These are phyloP conservation scores for Meyerozyma sp. DNA, from an alignment of 1,139 yeast species.

Conservation along the genomic window DNA sequence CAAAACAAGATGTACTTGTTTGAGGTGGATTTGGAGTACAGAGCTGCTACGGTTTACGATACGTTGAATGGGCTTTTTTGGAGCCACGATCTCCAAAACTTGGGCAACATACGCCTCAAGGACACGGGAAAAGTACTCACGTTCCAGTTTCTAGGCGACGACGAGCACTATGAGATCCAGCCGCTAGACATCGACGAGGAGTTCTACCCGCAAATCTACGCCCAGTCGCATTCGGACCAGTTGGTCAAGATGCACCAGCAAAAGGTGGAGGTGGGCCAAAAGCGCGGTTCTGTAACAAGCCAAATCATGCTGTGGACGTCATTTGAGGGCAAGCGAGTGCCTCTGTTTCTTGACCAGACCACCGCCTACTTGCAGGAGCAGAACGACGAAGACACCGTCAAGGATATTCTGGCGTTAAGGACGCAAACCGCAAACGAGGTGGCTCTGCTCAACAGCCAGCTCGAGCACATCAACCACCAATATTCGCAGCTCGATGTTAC, in stretches of 20 bases:
- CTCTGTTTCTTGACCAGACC: conserved; percentile 18
- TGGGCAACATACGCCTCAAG: conserved; percentile 26
- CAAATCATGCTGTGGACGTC: conserved; percentile 25
- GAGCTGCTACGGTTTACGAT: conserved; percentile 23
- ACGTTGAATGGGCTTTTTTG: conserved; percentile 35
- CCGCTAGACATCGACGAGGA: conserved; percentile 22
- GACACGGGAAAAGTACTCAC: conserved; percentile 29
- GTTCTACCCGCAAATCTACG: conserved; percentile 29
- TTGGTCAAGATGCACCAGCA: conserved; percentile 16
- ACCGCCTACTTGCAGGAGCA: conserved; percentile 12
- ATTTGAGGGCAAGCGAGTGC: conserved; percentile 33
- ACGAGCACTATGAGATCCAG: conserved; percentile 8
- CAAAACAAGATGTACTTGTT: conserved; percentile 23
- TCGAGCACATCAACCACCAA: conserved; percentile 13
- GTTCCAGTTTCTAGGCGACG: conserved; percentile 26
- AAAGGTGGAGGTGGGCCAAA: conserved; percentile 11
- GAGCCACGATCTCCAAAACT: conserved; percentile 23
- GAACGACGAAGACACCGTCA: conserved; percentile 14
- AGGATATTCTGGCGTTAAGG: conserved; percentile 19
- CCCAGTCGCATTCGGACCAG: conserved; percentile 14
- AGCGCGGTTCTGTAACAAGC: conserved; percentile 15
- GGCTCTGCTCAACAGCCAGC: conserved; percentile 11
- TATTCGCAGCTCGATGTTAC: conserved; percentile 19
- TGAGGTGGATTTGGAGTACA: conserved; percentile 30
- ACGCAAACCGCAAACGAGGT: conserved; percentile 14